Conservation (phyloP, 2,329 filamentous ascomycete species). For the Pestalotiopsis sp. region DNA sequence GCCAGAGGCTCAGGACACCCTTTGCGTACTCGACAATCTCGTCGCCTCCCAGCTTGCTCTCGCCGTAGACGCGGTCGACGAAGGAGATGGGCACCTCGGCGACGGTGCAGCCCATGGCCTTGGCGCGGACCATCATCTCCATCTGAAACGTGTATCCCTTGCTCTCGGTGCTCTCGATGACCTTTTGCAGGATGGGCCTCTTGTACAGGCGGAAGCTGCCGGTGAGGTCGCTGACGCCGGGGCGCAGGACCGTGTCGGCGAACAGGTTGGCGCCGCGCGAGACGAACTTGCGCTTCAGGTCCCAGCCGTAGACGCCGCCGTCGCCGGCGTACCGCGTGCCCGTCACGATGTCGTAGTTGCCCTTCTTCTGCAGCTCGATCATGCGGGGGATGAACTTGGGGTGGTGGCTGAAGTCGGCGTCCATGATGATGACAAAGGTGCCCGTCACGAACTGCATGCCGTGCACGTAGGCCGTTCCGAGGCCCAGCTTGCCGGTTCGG, state of each 20-base stretch:
- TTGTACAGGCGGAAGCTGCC: slow-evolving; percentile 96
- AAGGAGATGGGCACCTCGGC: slow-evolving; percentile 96
- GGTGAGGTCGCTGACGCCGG: slow-evolving; percentile 93
- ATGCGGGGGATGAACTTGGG: slow-evolving; percentile 98
- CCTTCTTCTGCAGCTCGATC: slow-evolving; percentile 77
- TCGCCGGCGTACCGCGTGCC: slow-evolving; percentile 91
- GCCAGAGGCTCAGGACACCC: slow-evolving; percentile 76
- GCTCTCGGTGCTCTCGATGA: slow-evolving; percentile 87
- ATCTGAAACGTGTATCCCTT: slow-evolving; percentile 99
- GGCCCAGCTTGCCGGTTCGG: slow-evolving; percentile 92
- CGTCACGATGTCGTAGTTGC: slow-evolving; percentile 93
- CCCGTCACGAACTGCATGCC: slow-evolving; percentile 87
- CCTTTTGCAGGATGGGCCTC: slow-evolving; percentile 83
- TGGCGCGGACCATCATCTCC: slow-evolving; percentile 98
- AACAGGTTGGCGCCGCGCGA: slow-evolving; percentile 91
- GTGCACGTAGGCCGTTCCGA: slow-evolving; percentile 95
- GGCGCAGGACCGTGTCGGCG: slow-evolving; percentile 89
- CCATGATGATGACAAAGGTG: slow-evolving; percentile 99
- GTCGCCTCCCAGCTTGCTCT: slow-evolving; percentile 90
- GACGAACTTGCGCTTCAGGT: slow-evolving; percentile 86
- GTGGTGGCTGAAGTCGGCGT: slow-evolving; percentile 98
- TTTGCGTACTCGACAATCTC: slow-evolving; percentile 98
- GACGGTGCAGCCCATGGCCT: slow-evolving; percentile 92
- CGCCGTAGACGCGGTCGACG: slow-evolving; percentile 92
- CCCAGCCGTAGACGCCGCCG: slow-evolving; percentile 94